phyloP scores from a whole-genome alignment of 345 rosid genomes.

The Carallia pectinifolia region DNA sequence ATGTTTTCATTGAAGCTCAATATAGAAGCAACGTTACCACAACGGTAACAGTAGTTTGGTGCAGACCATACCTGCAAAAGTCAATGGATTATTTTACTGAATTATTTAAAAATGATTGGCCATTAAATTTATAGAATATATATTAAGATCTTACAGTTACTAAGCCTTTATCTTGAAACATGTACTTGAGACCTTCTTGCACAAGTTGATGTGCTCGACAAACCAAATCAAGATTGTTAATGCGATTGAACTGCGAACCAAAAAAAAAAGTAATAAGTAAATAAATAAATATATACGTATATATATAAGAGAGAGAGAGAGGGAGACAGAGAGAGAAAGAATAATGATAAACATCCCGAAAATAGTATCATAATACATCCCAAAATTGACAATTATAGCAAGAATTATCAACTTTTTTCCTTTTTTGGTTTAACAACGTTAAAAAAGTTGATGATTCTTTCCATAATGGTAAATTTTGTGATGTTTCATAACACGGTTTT shows the following conservation, averaged over 20 bases:
- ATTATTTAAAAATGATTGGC: conserved; percentile 5
- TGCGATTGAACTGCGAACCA: conserved; percentile 76
- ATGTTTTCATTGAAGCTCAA: conserved; percentile 96
- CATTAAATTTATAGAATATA: not conserved
- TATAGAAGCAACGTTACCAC: conserved; percentile 99
- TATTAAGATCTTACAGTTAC: conserved; percentile 66
- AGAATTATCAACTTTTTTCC: too few species aligned
- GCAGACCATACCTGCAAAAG: conserved; percentile 95
- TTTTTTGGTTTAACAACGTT: too few species aligned
- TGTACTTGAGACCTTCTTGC: conserved; percentile 99
- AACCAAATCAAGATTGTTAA: conserved; percentile 89
- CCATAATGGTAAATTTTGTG: too few species aligned
- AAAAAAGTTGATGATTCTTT: too few species aligned
- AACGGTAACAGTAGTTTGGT: conserved; percentile 97
- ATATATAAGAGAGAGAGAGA: too few species aligned
- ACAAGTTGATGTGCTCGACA: conserved; percentile 99
- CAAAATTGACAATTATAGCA: too few species aligned
- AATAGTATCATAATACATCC: too few species aligned
- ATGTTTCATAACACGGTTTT: too few species aligned
- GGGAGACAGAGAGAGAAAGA: too few species aligned
- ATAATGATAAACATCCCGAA: too few species aligned
- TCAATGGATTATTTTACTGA: conserved; percentile 23
- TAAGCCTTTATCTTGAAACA: conserved; percentile 99
- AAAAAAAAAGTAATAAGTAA: not conserved
- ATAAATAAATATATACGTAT: too few species aligned